Base-by-base conservation (phyloP, 495 filamentous ascomycete species). In the Achaetomiella virescens region DNA sequence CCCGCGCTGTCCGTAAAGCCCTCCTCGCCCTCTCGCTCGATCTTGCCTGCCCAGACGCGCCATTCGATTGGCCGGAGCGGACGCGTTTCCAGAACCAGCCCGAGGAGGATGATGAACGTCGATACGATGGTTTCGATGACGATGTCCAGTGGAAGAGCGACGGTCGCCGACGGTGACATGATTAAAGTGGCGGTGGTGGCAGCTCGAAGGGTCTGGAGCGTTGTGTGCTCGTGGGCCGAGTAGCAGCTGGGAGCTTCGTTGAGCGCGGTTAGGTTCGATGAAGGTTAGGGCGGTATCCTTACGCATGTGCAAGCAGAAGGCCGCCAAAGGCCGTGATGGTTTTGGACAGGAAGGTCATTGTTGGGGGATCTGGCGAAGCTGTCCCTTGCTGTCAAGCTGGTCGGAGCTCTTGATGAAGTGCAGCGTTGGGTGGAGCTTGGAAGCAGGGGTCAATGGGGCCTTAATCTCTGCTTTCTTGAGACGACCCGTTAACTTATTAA, bases 191-290 rank as follows among this genome's bases (percentile, higher is more conserved):
- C 69, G 49, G 75, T 58, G 31, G 80, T 73, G 41, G 79, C 68
- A 49, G 78, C 72, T 51, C 70, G 70, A 60, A 77, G 80, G 43
- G 84, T 81, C 63, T 81, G 81, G 48, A 91, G 78, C 14, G 84
- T 76, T 38, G 87, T 84, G 68, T 91, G 86, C 71, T 95, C 89
- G 60, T 91, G 85, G 38, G 89, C 88, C 49, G 89, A 95, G 71
- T 91, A 95, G 68, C 86, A 89, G 47, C 89, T 92, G 56, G 14
- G 33, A 25, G 56, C 29, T 46, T 37, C 22, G 37, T 54, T 54
- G 38, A 15, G 47, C 25, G 1, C 45, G 9, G 35, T 7, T 24
- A n/a, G n/a, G n/a, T 45, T 59, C 12, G 37, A 48, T 49, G 31
- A 9, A 27, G 12, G 10, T 36, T 25, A 46, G 48, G 43, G 35